Conservation (phyloP, 2,329 filamentous ascomycete species). For the Colletotrichum salicis region DNA sequence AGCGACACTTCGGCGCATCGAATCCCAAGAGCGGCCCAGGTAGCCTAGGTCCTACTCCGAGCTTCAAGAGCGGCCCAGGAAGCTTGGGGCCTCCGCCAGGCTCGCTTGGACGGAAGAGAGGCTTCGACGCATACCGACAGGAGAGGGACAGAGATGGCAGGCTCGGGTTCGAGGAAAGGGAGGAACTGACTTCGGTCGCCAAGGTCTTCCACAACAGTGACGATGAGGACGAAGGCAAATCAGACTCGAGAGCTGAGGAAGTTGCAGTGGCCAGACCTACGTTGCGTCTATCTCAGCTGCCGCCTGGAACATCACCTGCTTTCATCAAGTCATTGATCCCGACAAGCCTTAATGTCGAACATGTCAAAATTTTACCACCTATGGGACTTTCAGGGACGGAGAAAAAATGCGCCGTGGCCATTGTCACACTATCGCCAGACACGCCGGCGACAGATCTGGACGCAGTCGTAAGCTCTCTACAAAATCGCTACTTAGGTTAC, state of each 20-base stretch:
- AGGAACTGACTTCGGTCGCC: slow-evolving; percentile 68
- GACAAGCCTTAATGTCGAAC: slow-evolving; percentile 72
- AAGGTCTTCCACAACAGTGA: slow-evolving; percentile 79
- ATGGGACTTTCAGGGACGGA: slow-evolving; percentile 65
- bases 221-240: slow-evolving; percentile 60
- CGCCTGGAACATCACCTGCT: slow-evolving; percentile 68
- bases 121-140: slow-evolving; percentile 57
- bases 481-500: slow-evolving; percentile 86
- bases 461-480: slow-evolving; percentile 77
- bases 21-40: slow-evolving; percentile 70
- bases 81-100: slow-evolving; percentile 66
- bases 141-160: slow-evolving; percentile 45
- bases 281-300: slow-evolving; percentile 68
- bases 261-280: slow-evolving; percentile 72
- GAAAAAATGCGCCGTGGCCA: slow-evolving; percentile 78
- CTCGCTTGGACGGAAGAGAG: slow-evolving; percentile 65
- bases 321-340: slow-evolving; percentile 70
- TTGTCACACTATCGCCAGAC: slow-evolving; percentile 83
- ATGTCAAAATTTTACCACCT: slow-evolving; percentile 75
- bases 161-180: slow-evolving; percentile 53
- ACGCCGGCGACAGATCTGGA: slow-evolving; percentile 88
- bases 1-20: slow-evolving; percentile 73
- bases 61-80: slow-evolving; percentile 69
- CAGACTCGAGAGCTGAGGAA: slow-evolving; percentile 62
- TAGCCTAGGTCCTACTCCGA: slow-evolving; percentile 67